phyloP scores from a whole-genome alignment of 2,329 filamentous ascomycete species.

The Arthrinium phaeospermum region DNA sequence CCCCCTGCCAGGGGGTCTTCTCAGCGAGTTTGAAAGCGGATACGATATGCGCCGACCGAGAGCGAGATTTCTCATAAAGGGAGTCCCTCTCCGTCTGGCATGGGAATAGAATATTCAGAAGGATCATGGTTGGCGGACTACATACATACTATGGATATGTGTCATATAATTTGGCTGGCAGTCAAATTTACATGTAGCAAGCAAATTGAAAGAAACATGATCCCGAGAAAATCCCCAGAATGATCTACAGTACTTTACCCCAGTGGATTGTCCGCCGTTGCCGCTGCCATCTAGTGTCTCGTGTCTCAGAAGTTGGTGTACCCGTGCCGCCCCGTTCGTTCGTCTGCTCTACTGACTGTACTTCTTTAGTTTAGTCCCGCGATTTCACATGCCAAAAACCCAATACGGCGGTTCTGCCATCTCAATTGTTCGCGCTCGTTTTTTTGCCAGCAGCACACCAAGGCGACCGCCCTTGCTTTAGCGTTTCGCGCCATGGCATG shows the following conservation, averaged over 20 bases:
- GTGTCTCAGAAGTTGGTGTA: background rate
- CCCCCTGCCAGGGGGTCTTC: background rate
- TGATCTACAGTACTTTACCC: background rate
- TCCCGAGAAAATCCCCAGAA: background rate
- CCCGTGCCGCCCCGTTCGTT: background rate
- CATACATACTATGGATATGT: background rate
- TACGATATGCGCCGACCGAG: background rate
- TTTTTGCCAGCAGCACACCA: background rate
- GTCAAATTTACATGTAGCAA: background rate
- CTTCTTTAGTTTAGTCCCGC: background rate
- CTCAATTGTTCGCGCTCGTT: background rate
- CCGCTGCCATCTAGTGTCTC: constrained; percentile 2
- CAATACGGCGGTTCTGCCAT: constrained; percentile 8
- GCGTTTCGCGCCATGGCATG: background rate
- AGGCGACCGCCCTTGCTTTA: constrained; percentile 5
- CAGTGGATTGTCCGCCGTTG: background rate
- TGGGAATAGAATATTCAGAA: background rate
- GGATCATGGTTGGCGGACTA: background rate
- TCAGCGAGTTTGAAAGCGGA: constrained; percentile 13
- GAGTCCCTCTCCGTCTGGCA: background rate
- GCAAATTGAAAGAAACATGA: constrained; percentile 6
- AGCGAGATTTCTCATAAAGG: constrained; percentile 13
- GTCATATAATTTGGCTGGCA: background rate
- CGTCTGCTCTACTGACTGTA: too few relatives aligned
- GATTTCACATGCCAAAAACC: constrained; percentile 21